Evolutionary conservation across 1,284 basidiomycete species (phyloP).

Genomic region (Gastroboletus turbinatus): DNA sequence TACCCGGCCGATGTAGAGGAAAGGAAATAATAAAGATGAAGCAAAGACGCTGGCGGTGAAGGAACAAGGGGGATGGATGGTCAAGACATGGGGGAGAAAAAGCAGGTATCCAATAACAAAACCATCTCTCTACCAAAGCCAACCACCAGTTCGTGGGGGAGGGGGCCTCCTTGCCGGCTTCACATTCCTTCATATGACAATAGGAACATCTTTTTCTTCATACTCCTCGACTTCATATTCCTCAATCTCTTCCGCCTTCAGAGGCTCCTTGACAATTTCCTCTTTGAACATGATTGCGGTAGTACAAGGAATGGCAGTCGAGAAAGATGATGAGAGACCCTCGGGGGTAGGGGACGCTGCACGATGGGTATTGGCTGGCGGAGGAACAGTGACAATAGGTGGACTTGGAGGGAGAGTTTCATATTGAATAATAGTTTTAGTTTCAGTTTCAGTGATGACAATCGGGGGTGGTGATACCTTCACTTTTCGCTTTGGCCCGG

Average conservation of each 20-base stretch:
- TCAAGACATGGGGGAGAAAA: conserved; percentile 13
- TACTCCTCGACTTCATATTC: conserved; percentile 38
- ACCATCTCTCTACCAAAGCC: conserved; percentile 31
- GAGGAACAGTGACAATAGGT: conserved; percentile 61
- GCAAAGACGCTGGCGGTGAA: conserved; percentile 15
- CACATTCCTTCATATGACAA: conserved; percentile 31
- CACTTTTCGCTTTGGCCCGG: conserved; percentile 69
- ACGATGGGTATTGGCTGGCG: conserved; percentile 74
- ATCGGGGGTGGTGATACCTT: conserved; percentile 81
- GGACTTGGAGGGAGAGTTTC: conserved; percentile 55
- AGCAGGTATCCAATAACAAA: conserved; percentile 18
- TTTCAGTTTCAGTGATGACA: conserved; percentile 63
- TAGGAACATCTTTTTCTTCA: conserved; percentile 30
- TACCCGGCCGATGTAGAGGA: background rate
- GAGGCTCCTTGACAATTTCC: conserved; percentile 36
- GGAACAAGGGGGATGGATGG: conserved; percentile 4
- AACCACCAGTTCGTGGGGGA: conserved; percentile 29
- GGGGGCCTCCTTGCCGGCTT: conserved; percentile 32
- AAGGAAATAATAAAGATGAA: conserved; percentile 16
- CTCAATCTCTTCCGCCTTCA: conserved; percentile 31
- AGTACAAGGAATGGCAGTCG: conserved; percentile 60
- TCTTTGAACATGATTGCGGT: conserved; percentile 67
- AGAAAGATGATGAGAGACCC: conserved; percentile 50
- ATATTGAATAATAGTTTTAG: conserved; percentile 59
- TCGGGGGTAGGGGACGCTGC: conserved; percentile 72